phyloP scores from a whole-genome alignment of 768 basidiomycete genomes.

The Lyophyllum semitale region DNA sequence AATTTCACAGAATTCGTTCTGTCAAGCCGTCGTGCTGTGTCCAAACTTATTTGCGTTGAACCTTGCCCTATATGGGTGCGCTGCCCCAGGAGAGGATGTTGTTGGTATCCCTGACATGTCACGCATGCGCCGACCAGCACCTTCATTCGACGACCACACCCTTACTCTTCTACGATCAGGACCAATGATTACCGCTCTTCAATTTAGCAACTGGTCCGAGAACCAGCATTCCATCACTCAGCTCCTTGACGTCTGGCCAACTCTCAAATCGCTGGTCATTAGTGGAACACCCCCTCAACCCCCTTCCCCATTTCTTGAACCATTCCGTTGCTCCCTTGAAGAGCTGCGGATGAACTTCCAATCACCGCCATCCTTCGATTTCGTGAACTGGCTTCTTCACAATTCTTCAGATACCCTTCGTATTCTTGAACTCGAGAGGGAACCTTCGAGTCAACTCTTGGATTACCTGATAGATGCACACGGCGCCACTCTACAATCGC shows the following conservation, averaged over 20 bases:
- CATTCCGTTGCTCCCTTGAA: constrained; percentile 49
- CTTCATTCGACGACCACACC: constrained; percentile 54
- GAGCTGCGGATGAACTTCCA: constrained; percentile 69
- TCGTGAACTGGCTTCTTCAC: constrained; percentile 71
- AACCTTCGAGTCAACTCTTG: constrained; percentile 56
- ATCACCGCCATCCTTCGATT: constrained; percentile 58
- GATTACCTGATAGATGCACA: constrained; percentile 56
- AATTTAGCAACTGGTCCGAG: constrained; percentile 74
- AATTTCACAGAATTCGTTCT: constrained; percentile 58
- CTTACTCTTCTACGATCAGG: constrained; percentile 54
- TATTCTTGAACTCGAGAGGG: constrained; percentile 59
- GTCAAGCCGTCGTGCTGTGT: constrained; percentile 56
- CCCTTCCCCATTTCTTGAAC: constrained; percentile 40
- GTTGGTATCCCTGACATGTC: constrained; percentile 47
- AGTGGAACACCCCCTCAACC: constrained; percentile 60
- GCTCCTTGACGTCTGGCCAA: constrained; percentile 65
- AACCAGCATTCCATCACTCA: constrained; percentile 57
- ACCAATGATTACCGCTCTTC: constrained; percentile 53
- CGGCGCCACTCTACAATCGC: constrained; percentile 48
- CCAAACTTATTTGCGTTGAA: constrained; percentile 58
- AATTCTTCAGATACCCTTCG: constrained; percentile 52
- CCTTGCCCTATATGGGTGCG: constrained; percentile 61
- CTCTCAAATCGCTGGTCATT: constrained; percentile 55
- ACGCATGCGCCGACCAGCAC: constrained; percentile 51
- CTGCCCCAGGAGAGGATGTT: constrained; percentile 50